These are phyloP conservation scores for Chondrostereum purpureum DNA, from an alignment of 1,284 basidiomycete species.

Conservation along the genomic window DNA sequence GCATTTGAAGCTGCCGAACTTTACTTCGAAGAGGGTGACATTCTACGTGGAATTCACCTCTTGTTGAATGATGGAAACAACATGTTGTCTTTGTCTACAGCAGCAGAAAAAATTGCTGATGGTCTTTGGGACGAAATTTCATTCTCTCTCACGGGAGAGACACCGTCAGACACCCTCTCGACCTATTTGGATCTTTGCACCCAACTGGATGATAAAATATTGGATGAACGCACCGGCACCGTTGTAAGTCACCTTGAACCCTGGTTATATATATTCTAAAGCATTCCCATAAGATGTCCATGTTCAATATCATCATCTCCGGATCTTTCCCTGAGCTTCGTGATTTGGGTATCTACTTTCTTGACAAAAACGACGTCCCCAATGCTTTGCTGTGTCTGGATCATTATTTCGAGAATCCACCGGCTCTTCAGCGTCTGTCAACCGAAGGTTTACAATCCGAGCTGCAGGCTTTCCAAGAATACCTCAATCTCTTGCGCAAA, in stretches of 20 bases:
- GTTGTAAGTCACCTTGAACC: not conserved
- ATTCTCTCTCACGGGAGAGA: constrained; percentile 18
- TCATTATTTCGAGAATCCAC: not conserved
- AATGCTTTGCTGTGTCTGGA: not conserved
- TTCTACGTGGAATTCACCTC: constrained; percentile 39
- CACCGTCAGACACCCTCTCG: constrained; percentile 9
- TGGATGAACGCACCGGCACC: not conserved
- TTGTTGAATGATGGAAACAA: constrained; percentile 32
- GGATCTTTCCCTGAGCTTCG: constrained; percentile 1
- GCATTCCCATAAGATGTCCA: not conserved
- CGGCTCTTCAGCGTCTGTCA: not conserved
- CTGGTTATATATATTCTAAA: not conserved
- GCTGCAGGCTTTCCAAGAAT: not conserved
- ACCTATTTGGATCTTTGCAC: constrained; percentile 18
- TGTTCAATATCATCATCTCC: not conserved
- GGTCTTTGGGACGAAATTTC: constrained; percentile 27
- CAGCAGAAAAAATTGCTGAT: constrained; percentile 19
- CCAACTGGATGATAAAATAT: not conserved
- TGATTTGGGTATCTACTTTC: not conserved
- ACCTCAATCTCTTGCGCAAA: not conserved
- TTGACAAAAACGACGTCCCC: not conserved
- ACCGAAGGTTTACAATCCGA: not conserved
- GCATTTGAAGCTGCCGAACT: constrained; percentile 50
- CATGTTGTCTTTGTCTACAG: constrained; percentile 24
- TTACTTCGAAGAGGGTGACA: constrained; percentile 44